phyloP scores from a whole-genome alignment of 192 early-diverging fungal genomes.

The Entomortierella beljakovae region DNA sequence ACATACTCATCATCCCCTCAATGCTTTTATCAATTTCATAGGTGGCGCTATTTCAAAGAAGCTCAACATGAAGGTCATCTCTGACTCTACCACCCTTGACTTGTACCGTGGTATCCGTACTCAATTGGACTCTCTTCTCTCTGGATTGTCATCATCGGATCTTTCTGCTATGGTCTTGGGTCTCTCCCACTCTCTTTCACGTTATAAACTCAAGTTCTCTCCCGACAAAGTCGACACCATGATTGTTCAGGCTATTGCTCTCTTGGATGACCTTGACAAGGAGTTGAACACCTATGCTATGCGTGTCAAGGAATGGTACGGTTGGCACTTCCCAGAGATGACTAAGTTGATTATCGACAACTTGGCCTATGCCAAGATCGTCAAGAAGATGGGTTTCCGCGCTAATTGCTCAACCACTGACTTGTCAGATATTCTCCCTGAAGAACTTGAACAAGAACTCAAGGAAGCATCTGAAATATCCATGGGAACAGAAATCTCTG shows the following conservation, averaged over 20 bases:
- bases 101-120: conserved; percentile 95
- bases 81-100: conserved; percentile 89
- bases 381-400: conserved; percentile 93
- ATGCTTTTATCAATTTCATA: neutral
- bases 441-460: conserved; percentile 91
- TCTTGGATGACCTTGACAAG: conserved; percentile 99
- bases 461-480: conserved; percentile 98
- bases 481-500: conserved; percentile 98
- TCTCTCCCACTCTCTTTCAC: conserved; percentile 98
- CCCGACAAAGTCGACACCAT: conserved; percentile 99
- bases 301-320: conserved; percentile 95
- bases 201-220: conserved; percentile 99
- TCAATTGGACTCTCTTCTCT: conserved; percentile 92
- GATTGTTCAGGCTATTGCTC: conserved; percentile 98
- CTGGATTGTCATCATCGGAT: conserved; percentile 87
- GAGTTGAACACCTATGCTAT: conserved; percentile 95
- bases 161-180: conserved; percentile 97
- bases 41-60: conserved; percentile 75
- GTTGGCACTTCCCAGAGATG: conserved; percentile 99
- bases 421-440: conserved; percentile 86
- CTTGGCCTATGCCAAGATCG: conserved; percentile 89
- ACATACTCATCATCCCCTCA: neutral
- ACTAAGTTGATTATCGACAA: conserved; percentile 96
- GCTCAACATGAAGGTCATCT: conserved; percentile 81
- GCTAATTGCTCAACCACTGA: conserved; percentile 83